phyloP scores from a whole-genome alignment of 768 basidiomycete species.

The Cyathus striatus region DNA sequence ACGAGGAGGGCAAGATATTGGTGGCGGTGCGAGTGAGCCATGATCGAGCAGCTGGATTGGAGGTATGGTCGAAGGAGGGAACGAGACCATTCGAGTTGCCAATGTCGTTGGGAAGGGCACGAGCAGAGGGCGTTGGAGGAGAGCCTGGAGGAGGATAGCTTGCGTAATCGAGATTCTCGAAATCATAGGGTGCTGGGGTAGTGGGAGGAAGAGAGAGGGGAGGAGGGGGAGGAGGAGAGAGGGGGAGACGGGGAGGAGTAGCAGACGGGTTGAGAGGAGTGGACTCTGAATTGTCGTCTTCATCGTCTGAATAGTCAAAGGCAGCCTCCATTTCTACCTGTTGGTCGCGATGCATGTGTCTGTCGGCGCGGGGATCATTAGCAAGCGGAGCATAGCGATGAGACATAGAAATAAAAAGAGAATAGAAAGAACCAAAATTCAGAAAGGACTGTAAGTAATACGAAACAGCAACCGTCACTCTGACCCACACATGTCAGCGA shows the following conservation, averaged over 20 bases:
- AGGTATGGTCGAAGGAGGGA: slow-evolving; percentile 39
- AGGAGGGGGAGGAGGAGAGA: slow-evolving; percentile 14
- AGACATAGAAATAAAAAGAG: slow-evolving; percentile 18
- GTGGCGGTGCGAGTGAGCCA: slow-evolving; percentile 57
- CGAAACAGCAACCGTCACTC: too few species aligned
- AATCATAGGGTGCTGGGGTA: slow-evolving; percentile 58
- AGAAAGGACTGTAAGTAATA: neutral
- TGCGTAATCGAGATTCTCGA: slow-evolving; percentile 73
- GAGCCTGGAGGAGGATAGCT: slow-evolving; percentile 78
- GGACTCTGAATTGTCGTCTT: slow-evolving; percentile 53
- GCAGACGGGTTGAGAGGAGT: slow-evolving; percentile 44
- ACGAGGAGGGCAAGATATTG: slow-evolving; percentile 49
- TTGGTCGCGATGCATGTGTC: too few species aligned
- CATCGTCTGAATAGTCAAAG: slow-evolving; percentile 76
- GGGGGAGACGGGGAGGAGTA: slow-evolving; percentile 20
- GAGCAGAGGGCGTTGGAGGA: slow-evolving; percentile 59
- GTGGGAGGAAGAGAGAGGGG: slow-evolving; percentile 17
- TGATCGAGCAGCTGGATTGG: slow-evolving; percentile 24
- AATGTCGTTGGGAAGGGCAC: slow-evolving; percentile 61
- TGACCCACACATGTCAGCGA: too few species aligned
- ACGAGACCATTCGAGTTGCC: slow-evolving; percentile 75
- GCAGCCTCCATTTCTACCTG: slow-evolving; percentile 76
- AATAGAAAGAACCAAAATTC: neutral
- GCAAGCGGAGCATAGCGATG: slow-evolving; percentile 68
- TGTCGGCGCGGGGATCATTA: slow-evolving; percentile 46